Evolutionary conservation across 2,329 filamentous ascomycete species (phyloP).

Genomic region (Chalaropsis ovoidea): DNA sequence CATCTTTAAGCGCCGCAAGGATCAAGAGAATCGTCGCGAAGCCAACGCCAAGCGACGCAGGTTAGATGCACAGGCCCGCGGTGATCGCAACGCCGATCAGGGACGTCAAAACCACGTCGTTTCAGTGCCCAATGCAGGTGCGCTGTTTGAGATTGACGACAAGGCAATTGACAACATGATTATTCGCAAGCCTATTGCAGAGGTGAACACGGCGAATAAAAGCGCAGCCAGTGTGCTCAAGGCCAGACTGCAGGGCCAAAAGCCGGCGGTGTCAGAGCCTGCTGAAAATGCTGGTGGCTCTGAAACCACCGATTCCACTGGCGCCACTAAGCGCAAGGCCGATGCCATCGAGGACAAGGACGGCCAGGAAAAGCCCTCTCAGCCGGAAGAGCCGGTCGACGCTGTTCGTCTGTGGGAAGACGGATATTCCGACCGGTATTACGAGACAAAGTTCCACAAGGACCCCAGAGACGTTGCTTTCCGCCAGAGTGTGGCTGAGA

Average conservation of each 20-base stretch:
- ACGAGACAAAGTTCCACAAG: constrained; percentile 89
- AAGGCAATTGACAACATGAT: constrained; percentile 62
- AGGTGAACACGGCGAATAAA: constrained; percentile 74
- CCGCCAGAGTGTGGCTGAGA: constrained; percentile 73
- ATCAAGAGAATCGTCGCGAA: constrained; percentile 73
- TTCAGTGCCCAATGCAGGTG: constrained; percentile 22
- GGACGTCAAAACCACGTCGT: constrained; percentile 24
- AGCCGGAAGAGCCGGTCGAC: constrained; percentile 57
- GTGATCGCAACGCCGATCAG: constrained; percentile 23
- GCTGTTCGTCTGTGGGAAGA: constrained; percentile 88
- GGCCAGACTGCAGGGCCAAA: constrained; percentile 55
- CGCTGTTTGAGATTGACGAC: constrained; percentile 23
- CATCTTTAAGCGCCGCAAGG: constrained; percentile 81
- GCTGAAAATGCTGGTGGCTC: background rate
- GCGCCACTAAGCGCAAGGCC: constrained; percentile 62
- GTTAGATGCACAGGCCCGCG: constrained; percentile 49
- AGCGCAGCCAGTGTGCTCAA: constrained; percentile 85
- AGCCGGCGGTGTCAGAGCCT: background rate
- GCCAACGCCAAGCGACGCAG: constrained; percentile 70
- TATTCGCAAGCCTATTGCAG: constrained; percentile 72
- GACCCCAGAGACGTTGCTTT: constrained; percentile 73
- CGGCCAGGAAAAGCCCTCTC: constrained; percentile 43
- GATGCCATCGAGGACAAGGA: constrained; percentile 54
- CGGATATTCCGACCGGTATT: constrained; percentile 90
- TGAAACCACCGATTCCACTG: background rate